phyloP scores from a whole-genome alignment of 1,284 basidiomycete species.

The Puccinia novopanici region DNA sequence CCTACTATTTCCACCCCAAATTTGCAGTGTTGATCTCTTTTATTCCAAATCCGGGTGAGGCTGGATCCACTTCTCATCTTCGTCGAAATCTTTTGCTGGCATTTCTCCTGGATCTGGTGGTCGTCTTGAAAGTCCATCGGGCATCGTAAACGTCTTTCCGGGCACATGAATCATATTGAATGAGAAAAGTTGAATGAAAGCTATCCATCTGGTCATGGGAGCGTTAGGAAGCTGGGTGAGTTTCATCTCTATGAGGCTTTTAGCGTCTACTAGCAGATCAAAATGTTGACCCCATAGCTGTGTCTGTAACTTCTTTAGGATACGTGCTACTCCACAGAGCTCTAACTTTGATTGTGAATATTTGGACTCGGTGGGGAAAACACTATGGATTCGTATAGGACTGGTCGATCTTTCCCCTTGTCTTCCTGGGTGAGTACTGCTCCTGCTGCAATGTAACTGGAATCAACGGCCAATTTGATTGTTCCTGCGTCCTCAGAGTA shows the following conservation, averaged over 20 bases:
- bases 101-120: background rate
- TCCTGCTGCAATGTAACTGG: slow-evolving; percentile 29
- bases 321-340: no score
- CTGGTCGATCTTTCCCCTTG: background rate
- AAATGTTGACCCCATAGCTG: slow-evolving; percentile 16
- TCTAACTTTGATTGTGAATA: no score
- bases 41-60: slow-evolving; percentile 20
- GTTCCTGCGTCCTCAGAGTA: background rate
- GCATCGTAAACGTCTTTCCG: slow-evolving; percentile 33
- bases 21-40: background rate
- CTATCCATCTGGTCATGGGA: slow-evolving; percentile 32
- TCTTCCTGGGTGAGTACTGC: slow-evolving; percentile 38
- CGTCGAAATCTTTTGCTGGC: background rate
- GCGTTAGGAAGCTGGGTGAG: slow-evolving; percentile 15
- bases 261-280: slow-evolving; percentile 36
- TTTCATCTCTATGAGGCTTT: slow-evolving; percentile 40
- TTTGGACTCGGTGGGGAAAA: no score
- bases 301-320: no score
- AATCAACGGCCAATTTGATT: slow-evolving; percentile 30
- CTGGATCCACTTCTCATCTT: slow-evolving; percentile 16
- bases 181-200: slow-evolving; percentile 38
- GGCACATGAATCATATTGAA: no score
- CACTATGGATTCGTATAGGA: no score
- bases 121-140: slow-evolving; percentile 19
- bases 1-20: background rate